Conservation (phyloP, 495 filamentous ascomycete genomes). For the Thermothielavioides terrestris region DNA sequence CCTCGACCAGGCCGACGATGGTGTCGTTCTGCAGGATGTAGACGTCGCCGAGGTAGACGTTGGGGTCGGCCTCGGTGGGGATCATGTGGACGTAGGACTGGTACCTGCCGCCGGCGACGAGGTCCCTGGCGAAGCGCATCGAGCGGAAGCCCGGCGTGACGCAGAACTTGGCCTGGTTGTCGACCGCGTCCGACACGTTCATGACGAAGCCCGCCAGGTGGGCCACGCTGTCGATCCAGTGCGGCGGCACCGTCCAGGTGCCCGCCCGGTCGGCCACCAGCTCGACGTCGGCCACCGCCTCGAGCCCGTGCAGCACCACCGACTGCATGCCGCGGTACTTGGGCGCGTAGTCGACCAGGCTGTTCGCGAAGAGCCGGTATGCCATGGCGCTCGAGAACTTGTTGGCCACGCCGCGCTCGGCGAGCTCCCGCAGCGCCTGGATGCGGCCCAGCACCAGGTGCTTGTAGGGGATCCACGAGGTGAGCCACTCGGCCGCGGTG, state of each 20-base stretch:
- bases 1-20: constrained; percentile 45
- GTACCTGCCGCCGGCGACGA: constrained; percentile 56
- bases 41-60: constrained; percentile 41
- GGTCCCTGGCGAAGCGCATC: constrained; percentile 56
- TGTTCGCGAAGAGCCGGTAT: constrained; percentile 60
- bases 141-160: constrained; percentile 75
- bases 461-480: constrained; percentile 44
- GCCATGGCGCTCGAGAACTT: constrained; percentile 37
- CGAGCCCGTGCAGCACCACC: constrained; percentile 65
- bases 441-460: constrained; percentile 50
- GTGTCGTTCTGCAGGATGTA: constrained; percentile 58
- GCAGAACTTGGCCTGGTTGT: constrained; percentile 61
- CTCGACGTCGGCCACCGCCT: constrained; percentile 51
- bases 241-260: constrained; percentile 42
- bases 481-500: constrained; percentile 36
- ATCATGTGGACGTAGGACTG: constrained; percentile 55
- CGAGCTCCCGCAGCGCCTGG: constrained; percentile 45
- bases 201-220: constrained; percentile 71
- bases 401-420: constrained; percentile 32
- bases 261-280: background rate
- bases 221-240: constrained; percentile 62
- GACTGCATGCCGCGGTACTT: constrained; percentile 68
- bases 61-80: constrained; percentile 9
- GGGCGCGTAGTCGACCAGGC: constrained; percentile 58
- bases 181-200: constrained; percentile 65